phyloP scores from a whole-genome alignment of 306 rosid genomes.

The Lathyrus tuberosus region DNA sequence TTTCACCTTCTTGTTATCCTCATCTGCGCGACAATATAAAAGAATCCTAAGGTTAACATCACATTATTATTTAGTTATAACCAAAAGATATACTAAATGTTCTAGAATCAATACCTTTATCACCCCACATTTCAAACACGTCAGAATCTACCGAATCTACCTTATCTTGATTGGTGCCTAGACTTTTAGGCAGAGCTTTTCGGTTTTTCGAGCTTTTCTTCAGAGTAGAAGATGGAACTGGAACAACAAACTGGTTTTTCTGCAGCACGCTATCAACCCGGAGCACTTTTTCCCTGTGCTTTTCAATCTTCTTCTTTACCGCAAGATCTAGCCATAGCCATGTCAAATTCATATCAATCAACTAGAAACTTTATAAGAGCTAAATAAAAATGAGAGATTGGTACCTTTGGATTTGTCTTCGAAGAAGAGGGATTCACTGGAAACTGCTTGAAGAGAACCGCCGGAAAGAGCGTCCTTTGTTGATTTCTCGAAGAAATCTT shows the following conservation, averaged over 20 bases:
- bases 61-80: not conserved
- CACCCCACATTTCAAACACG: conserved; percentile 69
- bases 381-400: not conserved
- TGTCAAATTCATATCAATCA: conserved; percentile 5
- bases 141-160: conserved; percentile 44
- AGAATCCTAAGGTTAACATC: conserved; percentile 29
- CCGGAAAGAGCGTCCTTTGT: conserved; percentile 83
- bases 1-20: conserved; percentile 44
- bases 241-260: conserved; percentile 75
- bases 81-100: conserved; percentile 19
- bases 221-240: conserved; percentile 70
- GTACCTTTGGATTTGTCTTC: conserved; percentile 75
- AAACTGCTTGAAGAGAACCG: conserved; percentile 58
- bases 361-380: not conserved
- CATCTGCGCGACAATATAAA: conserved; percentile 48
- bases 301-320: conserved; percentile 86
- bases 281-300: conserved; percentile 78
- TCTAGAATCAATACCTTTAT: conserved; percentile 51
- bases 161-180: conserved; percentile 41
- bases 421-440: conserved; percentile 63
- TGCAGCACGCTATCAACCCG: conserved; percentile 64
- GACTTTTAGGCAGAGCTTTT: conserved; percentile 38
- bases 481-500: conserved; percentile 69
- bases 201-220: conserved; percentile 62
- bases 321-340: conserved; percentile 67